Base-by-base conservation (phyloP, 169 alveolate genomes). In the Neospora caninum region DNA sequence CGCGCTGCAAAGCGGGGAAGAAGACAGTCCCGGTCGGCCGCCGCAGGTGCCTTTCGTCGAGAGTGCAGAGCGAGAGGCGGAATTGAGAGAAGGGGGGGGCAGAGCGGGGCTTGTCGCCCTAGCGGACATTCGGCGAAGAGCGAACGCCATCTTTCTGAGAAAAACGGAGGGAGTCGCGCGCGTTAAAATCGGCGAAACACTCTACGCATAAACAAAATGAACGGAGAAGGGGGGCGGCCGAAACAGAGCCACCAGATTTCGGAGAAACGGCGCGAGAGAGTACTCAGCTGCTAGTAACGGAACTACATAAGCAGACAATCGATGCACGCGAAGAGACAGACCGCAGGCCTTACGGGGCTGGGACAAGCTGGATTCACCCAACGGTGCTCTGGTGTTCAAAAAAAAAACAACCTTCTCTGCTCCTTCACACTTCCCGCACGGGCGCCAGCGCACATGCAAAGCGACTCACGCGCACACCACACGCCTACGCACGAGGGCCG, bases 41-140 rank as follows among this genome's bases (percentile, higher is more conserved):
- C 58, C 58, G 58, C 58, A 49, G 4, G 58, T 13, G 58, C 58
- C 13, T 13, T 49, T 49, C 58, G 58, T 49, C 58, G 58, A 49
- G 22, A 49, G 58, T 49, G 58, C 73, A 29, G 73, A 9, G 25
- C 4, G 20, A 64, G 73, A 13, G n/a, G 73, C 4, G 73, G 73
- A 27, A 1, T 22, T 9, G n/a, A 64, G n/a, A 22, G 73, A 64
- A 64, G 73, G 0, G 73, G 20, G 31, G 31, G 73, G n/a, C n/a
- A 64, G 13, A 64, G 73, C 73, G 73, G 73, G n/a, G 73, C 73
- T 64, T 64, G 73, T 29, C 73, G 73, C 73, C 73, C 73, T 64
- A 9, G 73, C 73, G n/a, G 73, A 10, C 16, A 64, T 27, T 22
- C 73, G n/a, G 73, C 73, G 73, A 16, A 64, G 73, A 7, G 73